Evolutionary conservation across 2,329 filamentous ascomycete genomes (phyloP), one percentile per base, ranked within the genome.

Genomic region (Colletotrichum incanum): DNA sequence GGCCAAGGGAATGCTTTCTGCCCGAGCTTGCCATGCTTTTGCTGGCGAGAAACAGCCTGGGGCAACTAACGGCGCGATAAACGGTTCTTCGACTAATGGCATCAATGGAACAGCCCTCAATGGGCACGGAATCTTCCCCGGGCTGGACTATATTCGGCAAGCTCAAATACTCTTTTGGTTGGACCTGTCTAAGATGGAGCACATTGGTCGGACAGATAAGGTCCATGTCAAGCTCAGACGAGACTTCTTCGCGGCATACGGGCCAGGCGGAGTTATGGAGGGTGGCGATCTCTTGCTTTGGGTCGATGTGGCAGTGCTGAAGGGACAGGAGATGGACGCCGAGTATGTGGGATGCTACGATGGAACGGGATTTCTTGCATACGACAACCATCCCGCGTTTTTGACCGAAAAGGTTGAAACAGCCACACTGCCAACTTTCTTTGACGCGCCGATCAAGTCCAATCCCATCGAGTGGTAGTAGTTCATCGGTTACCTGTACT

Each of bases 301-400:
- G 68, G 68, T 71, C 20, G 68, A 71, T 34, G 64, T 58, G 12
- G 68, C 64, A 26, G 37, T 71, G n/a, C 31, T 71, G 26, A 71
- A 71, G 56, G 64, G 68, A 11, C 56, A 71, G 43, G 68, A 71
- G 58, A 71, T 71, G 64, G 68, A 71, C 34, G 68, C 68, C 4
- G 68, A 71, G 56, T 71, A 71, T 34, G 58, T 71, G n/a, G 68
- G 68, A 3, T 71, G 68, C 16, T 71, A 71, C 58, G 68, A 71
- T 20, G 68, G 63, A 28, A 71, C 68, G 3, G 68, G 68, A 31
- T 71, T 71, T 43, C 23, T 71, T 23, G 64, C 68, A 9, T 71
- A 71, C 56, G 68, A 71, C 49, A 41, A 52, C 16, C 49, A 71
- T 43, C 64, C 64, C 39, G 26, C 58, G 12, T 71, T 71, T 8